Percentiles rank a stretch among this genome's conserved stretches.
Evolutionary conservation across 495 filamentous ascomycete species (phyloP).

Genomic region (Podospora sp.): DNA sequence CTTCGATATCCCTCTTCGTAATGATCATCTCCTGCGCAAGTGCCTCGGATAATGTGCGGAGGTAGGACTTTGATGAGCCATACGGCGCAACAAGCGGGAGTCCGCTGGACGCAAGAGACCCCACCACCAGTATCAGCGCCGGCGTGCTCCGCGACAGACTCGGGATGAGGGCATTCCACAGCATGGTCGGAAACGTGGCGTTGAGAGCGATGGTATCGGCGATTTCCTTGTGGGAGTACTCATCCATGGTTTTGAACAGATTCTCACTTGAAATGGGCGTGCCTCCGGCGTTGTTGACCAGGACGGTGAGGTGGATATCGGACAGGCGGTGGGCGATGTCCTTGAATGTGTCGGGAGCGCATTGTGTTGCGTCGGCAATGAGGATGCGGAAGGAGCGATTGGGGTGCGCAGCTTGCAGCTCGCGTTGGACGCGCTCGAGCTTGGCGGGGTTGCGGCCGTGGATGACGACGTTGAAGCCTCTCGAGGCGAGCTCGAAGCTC

Average conservation of each 20-base stretch:
- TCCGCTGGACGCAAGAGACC: conserved; percentile 33
- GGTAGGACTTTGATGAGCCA: conserved; percentile 27
- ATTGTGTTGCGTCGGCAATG: conserved; percentile 29
- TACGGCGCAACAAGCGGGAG: conserved; percentile 32
- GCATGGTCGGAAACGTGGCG: conserved; percentile 26
- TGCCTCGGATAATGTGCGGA: conserved; percentile 21
- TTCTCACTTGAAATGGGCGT: conserved; percentile 1
- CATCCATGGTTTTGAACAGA: conserved; percentile 15
- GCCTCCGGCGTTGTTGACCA: conserved; percentile 35
- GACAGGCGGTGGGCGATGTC: conserved; percentile 26
- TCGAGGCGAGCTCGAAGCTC: conserved; percentile 50
- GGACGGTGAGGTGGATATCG: conserved; percentile 36
- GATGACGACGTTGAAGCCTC: conserved; percentile 61
- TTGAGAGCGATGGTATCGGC: conserved; percentile 22
- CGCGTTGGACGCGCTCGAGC: conserved; percentile 35
- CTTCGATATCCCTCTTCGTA: conserved; percentile 25
- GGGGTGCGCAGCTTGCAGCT: conserved; percentile 38
- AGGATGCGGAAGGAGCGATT: conserved; percentile 31
- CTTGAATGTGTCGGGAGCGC: conserved; percentile 10
- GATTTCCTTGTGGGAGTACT: conserved; percentile 8
- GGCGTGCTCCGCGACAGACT: conserved; percentile 25
- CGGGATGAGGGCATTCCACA: conserved; percentile 23
- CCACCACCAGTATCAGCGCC: conserved; percentile 27
- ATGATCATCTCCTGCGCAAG: conserved; percentile 21
- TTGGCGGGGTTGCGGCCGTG: conserved; percentile 58